These are phyloP conservation scores for Fusarium tupiense DNA, from an alignment of 2,329 filamentous ascomycete genomes.

Conservation along the genomic window DNA sequence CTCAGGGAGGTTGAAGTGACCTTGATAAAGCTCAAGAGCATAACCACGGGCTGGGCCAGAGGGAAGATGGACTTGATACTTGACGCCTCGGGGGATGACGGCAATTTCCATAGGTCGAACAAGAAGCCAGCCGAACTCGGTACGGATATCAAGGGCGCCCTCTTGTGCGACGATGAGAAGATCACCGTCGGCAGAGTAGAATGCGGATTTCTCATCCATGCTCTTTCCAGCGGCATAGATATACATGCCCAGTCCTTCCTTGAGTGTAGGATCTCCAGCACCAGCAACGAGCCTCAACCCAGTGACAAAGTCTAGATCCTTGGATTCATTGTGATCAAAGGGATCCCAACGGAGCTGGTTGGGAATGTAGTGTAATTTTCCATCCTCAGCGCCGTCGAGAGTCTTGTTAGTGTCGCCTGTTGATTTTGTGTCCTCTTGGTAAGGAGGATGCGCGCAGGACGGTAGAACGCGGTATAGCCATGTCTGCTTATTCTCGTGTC, in stretches of 20 bases:
- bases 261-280: constrained; percentile 81
- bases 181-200: constrained; percentile 87
- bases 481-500: constrained; percentile 74
- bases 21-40: constrained; percentile 78
- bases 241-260: constrained; percentile 81
- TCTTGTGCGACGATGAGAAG: constrained; percentile 80
- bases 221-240: constrained; percentile 81
- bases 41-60: constrained; percentile 74
- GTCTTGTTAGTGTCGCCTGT: constrained; percentile 41
- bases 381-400: constrained; percentile 32
- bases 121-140: constrained; percentile 77
- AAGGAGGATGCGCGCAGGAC: constrained; percentile 69
- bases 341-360: constrained; percentile 88
- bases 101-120: constrained; percentile 83
- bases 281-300: constrained; percentile 78
- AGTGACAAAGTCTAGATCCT: constrained; percentile 60
- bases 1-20: constrained; percentile 76
- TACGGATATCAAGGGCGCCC: constrained; percentile 78
- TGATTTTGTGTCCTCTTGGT: constrained; percentile 55
- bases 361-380: constrained; percentile 57
- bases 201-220: constrained; percentile 79
- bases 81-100: constrained; percentile 78
- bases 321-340: constrained; percentile 74
- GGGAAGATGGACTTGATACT: constrained; percentile 76
- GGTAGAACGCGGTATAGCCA: constrained; percentile 79